A percentile compares a stretch with the other conserved stretches of the same genome.
These are phyloP conservation scores for Phaeosphaeria sp. DNA, from an alignment of 2,329 filamentous ascomycete genomes.

Conservation along the genomic window DNA sequence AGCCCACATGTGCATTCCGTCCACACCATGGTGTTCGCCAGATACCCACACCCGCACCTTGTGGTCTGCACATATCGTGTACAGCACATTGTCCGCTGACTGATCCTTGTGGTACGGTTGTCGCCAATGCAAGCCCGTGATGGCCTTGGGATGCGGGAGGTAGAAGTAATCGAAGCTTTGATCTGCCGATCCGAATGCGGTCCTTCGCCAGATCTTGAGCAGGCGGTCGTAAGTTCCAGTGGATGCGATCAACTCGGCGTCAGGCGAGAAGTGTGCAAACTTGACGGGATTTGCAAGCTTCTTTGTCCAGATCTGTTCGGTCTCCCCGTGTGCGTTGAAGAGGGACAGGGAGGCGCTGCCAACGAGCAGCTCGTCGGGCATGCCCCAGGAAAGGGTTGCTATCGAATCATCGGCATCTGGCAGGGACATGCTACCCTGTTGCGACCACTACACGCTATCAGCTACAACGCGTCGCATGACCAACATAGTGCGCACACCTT, in stretches of 20 bases:
- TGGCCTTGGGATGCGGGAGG: constrained; percentile 78
- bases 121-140: constrained; percentile 89
- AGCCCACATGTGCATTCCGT: constrained; percentile 80
- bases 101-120: constrained; percentile 78
- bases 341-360: constrained; percentile 74
- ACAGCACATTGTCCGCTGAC: constrained; percentile 83
- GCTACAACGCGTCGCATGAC: constrained; percentile 19
- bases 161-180: constrained; percentile 91
- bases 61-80: constrained; percentile 84
- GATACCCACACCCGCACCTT: constrained; percentile 83
- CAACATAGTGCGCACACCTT: constrained; percentile 63
- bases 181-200: constrained; percentile 82
- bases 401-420: constrained; percentile 56
- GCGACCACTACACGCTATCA: constrained; percentile 59
- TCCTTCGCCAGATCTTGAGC: constrained; percentile 89
- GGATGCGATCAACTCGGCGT: constrained; percentile 85
- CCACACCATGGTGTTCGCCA: constrained; percentile 72
- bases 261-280: constrained; percentile 80
- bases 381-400: constrained; percentile 82
- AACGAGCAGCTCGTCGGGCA: constrained; percentile 81
- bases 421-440: constrained; percentile 64
- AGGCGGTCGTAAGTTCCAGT: constrained; percentile 79
- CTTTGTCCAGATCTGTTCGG: constrained; percentile 74
- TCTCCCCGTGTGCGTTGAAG: constrained; percentile 63
- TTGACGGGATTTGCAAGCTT: constrained; percentile 74